Percentiles rank a stretch among this genome's conserved stretches.
Evolutionary conservation across 2,329 filamentous ascomycete species (phyloP).

Genomic region (Monilinia fructicola): DNA sequence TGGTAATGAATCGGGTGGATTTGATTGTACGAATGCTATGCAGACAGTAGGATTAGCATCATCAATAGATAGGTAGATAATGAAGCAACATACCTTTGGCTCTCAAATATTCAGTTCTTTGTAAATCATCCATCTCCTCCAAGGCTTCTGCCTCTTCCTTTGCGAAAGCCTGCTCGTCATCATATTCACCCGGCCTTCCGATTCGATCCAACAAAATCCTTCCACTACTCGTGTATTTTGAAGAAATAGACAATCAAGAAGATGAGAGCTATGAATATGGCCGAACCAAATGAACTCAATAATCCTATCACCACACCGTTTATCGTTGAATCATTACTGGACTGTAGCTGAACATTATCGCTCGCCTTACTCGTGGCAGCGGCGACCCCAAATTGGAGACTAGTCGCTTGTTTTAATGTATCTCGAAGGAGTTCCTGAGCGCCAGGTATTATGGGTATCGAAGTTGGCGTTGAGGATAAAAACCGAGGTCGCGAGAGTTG

Average conservation of each 20-base stretch:
- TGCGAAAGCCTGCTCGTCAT: conserved; percentile 93
- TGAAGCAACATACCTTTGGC: conserved; percentile 72
- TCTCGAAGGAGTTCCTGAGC: conserved; percentile 22
- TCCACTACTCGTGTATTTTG: conserved; percentile 81
- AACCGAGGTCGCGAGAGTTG: conserved; percentile 31
- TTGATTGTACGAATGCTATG: conserved; percentile 86
- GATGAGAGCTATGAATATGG: conserved; percentile 76
- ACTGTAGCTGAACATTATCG: conserved; percentile 10
- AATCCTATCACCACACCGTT: conserved; percentile 91
- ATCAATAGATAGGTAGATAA: neutral
- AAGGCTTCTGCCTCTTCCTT: conserved; percentile 93
- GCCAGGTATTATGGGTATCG: conserved; percentile 22
- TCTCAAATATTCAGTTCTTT: conserved; percentile 84
- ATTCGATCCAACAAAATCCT: conserved; percentile 92
- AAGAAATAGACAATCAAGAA: conserved; percentile 89
- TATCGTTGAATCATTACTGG: conserved; percentile 45
- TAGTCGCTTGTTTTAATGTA: conserved; percentile 16
- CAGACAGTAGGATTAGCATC: conserved; percentile 4
- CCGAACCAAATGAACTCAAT: conserved; percentile 89
- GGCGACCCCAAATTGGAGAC: neutral
- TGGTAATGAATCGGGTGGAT: conserved; percentile 90
- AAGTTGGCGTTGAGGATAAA: conserved; percentile 21
- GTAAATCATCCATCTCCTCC: conserved; percentile 92
- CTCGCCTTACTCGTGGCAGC: neutral
- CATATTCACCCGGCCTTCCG: conserved; percentile 90